phyloP scores from a whole-genome alignment of 148 eudicot species.

The Persicaria maculosa region DNA sequence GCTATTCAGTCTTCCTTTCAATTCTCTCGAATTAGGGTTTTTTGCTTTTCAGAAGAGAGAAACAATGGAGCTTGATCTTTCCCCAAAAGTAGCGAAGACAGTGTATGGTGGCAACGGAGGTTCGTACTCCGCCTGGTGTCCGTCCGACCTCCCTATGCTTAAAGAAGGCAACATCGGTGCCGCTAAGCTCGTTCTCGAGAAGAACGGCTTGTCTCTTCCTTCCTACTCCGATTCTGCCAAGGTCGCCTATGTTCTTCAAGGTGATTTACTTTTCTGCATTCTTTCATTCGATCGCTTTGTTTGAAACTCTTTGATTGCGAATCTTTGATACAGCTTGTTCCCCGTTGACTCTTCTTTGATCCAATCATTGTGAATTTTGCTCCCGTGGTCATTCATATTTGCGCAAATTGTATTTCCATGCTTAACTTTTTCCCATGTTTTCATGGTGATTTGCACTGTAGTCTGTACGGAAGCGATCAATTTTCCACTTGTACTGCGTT shows the following conservation, averaged over 20 bases:
- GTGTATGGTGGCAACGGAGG: constrained; percentile 56
- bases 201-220: constrained; percentile 69
- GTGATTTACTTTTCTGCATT: constrained; percentile 20
- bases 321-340: neutral
- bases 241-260: constrained; percentile 83
- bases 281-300: neutral
- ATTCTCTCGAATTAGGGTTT: neutral
- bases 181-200: constrained; percentile 47
- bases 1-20: neutral
- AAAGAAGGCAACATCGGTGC: constrained; percentile 67
- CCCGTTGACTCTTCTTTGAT: neutral
- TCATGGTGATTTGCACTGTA: neutral
- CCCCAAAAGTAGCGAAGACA: constrained; percentile 44
- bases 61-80: constrained; percentile 57
- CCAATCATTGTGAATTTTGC: neutral
- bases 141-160: constrained; percentile 64
- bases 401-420: neutral
- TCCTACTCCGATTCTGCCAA: constrained; percentile 70
- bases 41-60: neutral
- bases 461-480: neutral
- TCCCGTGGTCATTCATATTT: neutral
- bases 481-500: neutral
- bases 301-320: neutral
- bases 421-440: neutral
- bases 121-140: constrained; percentile 51